Conservation (phyloP, 768 basidiomycete species). For the Amanita phalloides region DNA sequence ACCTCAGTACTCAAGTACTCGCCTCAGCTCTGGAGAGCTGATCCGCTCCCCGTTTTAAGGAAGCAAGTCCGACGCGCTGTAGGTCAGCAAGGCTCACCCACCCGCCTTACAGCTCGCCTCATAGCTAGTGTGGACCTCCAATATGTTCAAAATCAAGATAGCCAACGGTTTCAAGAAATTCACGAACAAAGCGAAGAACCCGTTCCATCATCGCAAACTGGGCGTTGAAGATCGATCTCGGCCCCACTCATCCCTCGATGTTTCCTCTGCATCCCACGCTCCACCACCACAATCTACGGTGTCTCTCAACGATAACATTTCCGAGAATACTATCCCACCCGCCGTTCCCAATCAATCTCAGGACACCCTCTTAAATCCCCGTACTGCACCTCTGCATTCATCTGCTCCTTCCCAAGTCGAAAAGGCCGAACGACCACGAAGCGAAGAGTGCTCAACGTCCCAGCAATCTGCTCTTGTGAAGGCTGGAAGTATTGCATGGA, state of each 20-base stretch:
- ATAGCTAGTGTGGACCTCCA: too few species aligned
- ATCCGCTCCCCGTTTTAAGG: too few species aligned
- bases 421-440: neutral
- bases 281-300: neutral
- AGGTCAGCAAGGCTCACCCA: too few species aligned
- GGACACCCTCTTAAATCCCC: too few species aligned
- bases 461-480: neutral
- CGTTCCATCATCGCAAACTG: neutral
- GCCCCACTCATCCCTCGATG: neutral
- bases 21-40: too few species aligned
- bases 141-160: too few species aligned
- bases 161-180: neutral
- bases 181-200: neutral
- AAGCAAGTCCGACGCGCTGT: too few species aligned
- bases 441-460: neutral
- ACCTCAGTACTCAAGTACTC: too few species aligned
- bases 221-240: neutral
- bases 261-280: neutral
- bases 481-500: neutral
- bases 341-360: neutral
- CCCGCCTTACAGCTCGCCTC: too few species aligned
- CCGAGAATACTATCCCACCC: neutral
- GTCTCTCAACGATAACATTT: neutral
- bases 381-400: too few species aligned
- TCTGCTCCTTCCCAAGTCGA: neutral